These are phyloP conservation scores for Babesia bovis DNA, from an alignment of 169 alveolate genomes.

Conservation along the genomic window DNA sequence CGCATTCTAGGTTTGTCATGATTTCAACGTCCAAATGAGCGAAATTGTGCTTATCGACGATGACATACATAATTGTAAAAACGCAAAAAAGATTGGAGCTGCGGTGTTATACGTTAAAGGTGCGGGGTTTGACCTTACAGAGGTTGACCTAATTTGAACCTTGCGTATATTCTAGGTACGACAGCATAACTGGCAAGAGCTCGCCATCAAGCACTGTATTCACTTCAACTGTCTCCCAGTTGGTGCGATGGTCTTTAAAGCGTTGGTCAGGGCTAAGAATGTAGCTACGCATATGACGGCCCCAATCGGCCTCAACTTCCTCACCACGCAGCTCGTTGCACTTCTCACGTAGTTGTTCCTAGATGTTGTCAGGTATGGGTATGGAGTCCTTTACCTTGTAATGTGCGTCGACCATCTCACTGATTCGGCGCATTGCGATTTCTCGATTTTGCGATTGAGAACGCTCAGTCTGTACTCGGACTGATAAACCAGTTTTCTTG, in stretches of 20 bases:
- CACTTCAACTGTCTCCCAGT: slow-evolving; percentile 44
- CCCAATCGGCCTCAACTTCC: slow-evolving; percentile 65
- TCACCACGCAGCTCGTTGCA: slow-evolving; percentile 58
- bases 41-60: slow-evolving; percentile 70
- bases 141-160: slow-evolving; percentile 23
- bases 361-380: background rate
- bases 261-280: slow-evolving; percentile 65
- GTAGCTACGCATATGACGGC: slow-evolving; percentile 65
- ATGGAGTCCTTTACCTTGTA: slow-evolving; percentile 28
- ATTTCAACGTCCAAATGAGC: slow-evolving; percentile 31
- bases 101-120: slow-evolving; percentile 54
- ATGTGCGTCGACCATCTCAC: slow-evolving; percentile 67
- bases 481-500: slow-evolving; percentile 89
- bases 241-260: slow-evolving; percentile 67
- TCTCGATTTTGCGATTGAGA: slow-evolving; percentile 71
- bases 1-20: slow-evolving; percentile 36
- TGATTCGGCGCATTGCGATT: slow-evolving; percentile 70
- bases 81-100: slow-evolving; percentile 62
- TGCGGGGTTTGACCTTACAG: slow-evolving; percentile 55
- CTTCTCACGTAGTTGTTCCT: slow-evolving; percentile 48
- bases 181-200: slow-evolving; percentile 48
- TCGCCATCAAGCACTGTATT: slow-evolving; percentile 63
- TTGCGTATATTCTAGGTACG: slow-evolving; percentile 24
- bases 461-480: slow-evolving; percentile 74
- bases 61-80: slow-evolving; percentile 60